A percentile compares a stretch with the other conserved stretches of the same genome.
phyloP scores from a whole-genome alignment of 106 monocot genomes.

The Platanthera zijinensis region DNA sequence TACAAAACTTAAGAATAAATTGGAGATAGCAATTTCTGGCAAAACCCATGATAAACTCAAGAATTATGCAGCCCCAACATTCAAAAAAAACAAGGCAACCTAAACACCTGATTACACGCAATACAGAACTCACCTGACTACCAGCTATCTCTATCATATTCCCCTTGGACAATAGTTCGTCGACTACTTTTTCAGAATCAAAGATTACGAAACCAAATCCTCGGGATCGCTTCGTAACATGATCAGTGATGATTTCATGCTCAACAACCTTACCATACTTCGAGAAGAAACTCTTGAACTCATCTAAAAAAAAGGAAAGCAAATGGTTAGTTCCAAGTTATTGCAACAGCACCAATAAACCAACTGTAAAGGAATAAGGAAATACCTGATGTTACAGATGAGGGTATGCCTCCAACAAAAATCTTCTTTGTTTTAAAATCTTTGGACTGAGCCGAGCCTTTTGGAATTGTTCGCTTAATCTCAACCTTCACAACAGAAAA shows the following conservation, averaged over 20 bases:
- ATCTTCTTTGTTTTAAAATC: slow-evolving; percentile 95
- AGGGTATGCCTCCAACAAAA: slow-evolving; percentile 93
- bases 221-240: slow-evolving; percentile 69
- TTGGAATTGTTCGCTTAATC: slow-evolving; percentile 98
- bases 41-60: too few relatives aligned
- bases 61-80: neutral
- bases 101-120: slow-evolving; percentile 7
- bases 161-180: slow-evolving; percentile 75
- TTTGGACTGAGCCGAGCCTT: slow-evolving; percentile 51
- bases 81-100: neutral
- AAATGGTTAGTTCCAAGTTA: slow-evolving; percentile 3
- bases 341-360: neutral
- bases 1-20: too few relatives aligned
- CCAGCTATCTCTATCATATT: slow-evolving; percentile 94
- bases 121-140: slow-evolving; percentile 49
- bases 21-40: too few relatives aligned
- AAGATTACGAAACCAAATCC: slow-evolving; percentile 96
- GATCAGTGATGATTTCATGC: slow-evolving; percentile 86
- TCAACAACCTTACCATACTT: slow-evolving; percentile 74
- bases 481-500: slow-evolving; percentile 52
- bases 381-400: slow-evolving; percentile 63
- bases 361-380: neutral
- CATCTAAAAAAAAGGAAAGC: slow-evolving; percentile 38
- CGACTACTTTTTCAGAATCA: slow-evolving; percentile 71
- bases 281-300: slow-evolving; percentile 76